A percentile compares a stretch with the other conserved stretches of the same genome.
Conservation (phyloP, 805 yeast species). For the Myxozyma melibiosi region DNA sequence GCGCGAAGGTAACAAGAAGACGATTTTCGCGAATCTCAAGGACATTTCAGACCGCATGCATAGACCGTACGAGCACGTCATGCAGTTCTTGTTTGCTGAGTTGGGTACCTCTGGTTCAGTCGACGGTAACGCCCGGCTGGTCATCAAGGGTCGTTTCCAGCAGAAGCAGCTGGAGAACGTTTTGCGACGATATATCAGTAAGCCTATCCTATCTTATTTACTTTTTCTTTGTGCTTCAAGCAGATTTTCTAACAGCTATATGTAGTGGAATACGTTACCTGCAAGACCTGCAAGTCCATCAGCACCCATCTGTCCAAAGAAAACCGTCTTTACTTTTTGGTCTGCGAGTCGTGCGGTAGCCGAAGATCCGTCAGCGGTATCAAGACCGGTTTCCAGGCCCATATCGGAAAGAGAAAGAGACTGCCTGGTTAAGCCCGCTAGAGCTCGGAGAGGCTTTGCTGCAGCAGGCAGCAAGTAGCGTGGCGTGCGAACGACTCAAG, state of each 20-base stretch:
- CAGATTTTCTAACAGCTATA: neutral
- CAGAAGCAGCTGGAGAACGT: constrained; percentile 97
- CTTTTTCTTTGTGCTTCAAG: neutral
- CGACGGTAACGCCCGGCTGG: constrained; percentile 95
- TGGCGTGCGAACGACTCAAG: no score
- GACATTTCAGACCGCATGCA: constrained; percentile 92
- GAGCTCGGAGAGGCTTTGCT: no score
- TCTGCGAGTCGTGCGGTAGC: constrained; percentile 97
- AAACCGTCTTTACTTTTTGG: constrained; percentile 95
- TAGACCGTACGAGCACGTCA: constrained; percentile 95
- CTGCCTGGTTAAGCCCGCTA: constrained; percentile 31
- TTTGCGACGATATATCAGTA: constrained; percentile 83
- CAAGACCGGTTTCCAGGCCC: constrained; percentile 99
- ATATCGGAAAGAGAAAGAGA: constrained; percentile 76
- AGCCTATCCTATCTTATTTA: neutral
- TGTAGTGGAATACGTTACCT: constrained; percentile 85
- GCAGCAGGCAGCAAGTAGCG: no score
- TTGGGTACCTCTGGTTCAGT: constrained; percentile 99
- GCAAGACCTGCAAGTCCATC: constrained; percentile 98
- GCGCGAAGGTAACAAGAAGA: constrained; percentile 97
- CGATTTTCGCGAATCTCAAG: constrained; percentile 93
- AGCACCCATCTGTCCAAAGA: constrained; percentile 96
- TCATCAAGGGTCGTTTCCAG: constrained; percentile 97
- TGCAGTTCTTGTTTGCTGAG: constrained; percentile 95
- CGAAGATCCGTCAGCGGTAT: constrained; percentile 95